These are phyloP conservation scores for Scheffersomyces lignicola DNA, from an alignment of 1,139 yeast genomes.

Conservation along the genomic window DNA sequence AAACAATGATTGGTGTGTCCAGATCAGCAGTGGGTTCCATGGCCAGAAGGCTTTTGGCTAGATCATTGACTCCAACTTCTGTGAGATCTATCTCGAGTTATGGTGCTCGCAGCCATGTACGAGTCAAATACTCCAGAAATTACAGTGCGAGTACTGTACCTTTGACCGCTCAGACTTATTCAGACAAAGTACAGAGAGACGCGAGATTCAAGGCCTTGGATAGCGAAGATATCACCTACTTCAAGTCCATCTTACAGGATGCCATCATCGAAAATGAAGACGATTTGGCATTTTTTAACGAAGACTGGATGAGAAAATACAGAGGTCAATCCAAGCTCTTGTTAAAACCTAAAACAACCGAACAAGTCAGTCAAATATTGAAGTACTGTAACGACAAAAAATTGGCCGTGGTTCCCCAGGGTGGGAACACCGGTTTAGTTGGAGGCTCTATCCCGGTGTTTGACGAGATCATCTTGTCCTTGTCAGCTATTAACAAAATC, in stretches of 20 bases:
- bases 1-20: conserved; percentile 1
- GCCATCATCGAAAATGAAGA: conserved; percentile 52
- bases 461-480: conserved; percentile 80
- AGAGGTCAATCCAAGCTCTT: conserved; percentile 82
- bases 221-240: conserved; percentile 58
- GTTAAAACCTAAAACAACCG: conserved; percentile 79
- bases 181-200: conserved; percentile 51
- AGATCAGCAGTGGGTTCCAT: conserved; percentile 1
- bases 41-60: not conserved
- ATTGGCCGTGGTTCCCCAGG: conserved; percentile 92
- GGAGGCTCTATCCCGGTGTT: conserved; percentile 95
- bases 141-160: conserved; percentile 45
- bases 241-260: conserved; percentile 56
- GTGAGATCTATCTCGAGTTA: not conserved
- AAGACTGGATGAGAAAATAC: conserved; percentile 97
- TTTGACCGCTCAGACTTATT: conserved; percentile 64
- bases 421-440: conserved; percentile 95
- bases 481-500: conserved; percentile 71
- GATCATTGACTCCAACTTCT: not conserved
- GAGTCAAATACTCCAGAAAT: not conserved
- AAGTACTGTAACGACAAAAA: conserved; percentile 78
- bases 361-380: conserved; percentile 74
- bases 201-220: conserved; percentile 47
- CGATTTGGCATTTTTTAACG: conserved; percentile 74
- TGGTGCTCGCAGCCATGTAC: not conserved